Evolutionary conservation across 139 green algal genomes (phyloP).

Genomic region (Tetradesmus obliquus): DNA sequence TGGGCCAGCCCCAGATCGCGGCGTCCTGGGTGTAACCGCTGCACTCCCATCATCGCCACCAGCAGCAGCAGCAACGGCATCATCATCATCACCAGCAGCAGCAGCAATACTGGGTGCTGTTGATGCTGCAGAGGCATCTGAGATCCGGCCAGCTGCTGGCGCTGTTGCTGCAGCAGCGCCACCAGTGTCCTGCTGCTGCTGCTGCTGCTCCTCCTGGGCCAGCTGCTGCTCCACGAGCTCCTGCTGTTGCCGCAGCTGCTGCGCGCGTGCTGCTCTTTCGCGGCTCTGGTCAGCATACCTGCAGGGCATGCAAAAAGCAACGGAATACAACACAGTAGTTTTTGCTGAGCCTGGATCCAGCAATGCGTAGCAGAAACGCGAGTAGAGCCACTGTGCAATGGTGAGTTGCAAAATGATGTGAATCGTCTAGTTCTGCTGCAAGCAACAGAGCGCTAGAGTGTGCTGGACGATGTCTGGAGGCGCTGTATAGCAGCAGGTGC

Average conservation of each 20-base stretch:
- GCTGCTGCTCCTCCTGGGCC: conserved; percentile 32
- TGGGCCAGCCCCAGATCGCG: not conserved
- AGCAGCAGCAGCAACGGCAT: not conserved
- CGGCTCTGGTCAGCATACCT: conserved; percentile 4
- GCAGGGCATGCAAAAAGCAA: not conserved
- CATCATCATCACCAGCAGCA: not conserved
- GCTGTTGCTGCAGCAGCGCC: not conserved
- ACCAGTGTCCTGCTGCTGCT: conserved; percentile 7
- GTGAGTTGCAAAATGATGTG: too few species aligned
- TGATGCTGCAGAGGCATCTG: not conserved
- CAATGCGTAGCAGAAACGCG: too few species aligned
- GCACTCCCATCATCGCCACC: not conserved
- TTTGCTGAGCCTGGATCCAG: too few species aligned
- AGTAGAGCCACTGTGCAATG: too few species aligned
- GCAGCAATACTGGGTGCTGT: not conserved
- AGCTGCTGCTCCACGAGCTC: conserved; percentile 15
- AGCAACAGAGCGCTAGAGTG: too few species aligned
- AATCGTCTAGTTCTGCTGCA: too few species aligned
- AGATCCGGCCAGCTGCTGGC: not conserved
- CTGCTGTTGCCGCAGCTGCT: conserved; percentile 30
- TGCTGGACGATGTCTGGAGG: too few species aligned
- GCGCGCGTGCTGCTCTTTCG: not conserved
- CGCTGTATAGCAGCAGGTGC: too few species aligned
- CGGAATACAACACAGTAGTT: not conserved
- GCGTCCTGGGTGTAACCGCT: not conserved